A percentile compares a stretch with the other conserved stretches of the same genome.
These are phyloP conservation scores for Centrapalus pauciflorus DNA, from an alignment of 129 eudicot genomes.

Conservation along the genomic window DNA sequence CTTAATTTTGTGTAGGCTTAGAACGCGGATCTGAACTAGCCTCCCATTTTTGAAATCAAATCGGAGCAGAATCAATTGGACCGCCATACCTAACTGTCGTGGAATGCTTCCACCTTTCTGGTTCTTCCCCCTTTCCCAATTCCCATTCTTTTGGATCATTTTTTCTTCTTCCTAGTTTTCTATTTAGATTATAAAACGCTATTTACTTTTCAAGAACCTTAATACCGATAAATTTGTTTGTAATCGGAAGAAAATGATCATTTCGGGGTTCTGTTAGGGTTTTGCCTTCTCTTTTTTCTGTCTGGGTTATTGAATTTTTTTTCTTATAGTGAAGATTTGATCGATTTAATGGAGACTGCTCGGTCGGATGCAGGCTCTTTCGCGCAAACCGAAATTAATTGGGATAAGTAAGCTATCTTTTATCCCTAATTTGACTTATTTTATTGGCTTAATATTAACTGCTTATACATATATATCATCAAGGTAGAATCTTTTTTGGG, in stretches of 20 bases:
- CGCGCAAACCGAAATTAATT: slow-evolving; percentile 81
- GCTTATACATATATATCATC: neutral
- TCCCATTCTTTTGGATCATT: slow-evolving; percentile 3
- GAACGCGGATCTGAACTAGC: no score
- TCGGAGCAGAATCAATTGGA: neutral
- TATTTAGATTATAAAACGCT: neutral
- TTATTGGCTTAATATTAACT: neutral
- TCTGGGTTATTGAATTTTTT: neutral
- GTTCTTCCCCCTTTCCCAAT: slow-evolving; percentile 11
- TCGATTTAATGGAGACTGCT: slow-evolving; percentile 47
- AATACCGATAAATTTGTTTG: slow-evolving; percentile 7
- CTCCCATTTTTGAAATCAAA: no score
- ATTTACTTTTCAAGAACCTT: slow-evolving; percentile 9
- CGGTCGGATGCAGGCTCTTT: slow-evolving; percentile 41
- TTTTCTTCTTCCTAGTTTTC: neutral
- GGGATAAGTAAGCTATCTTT: slow-evolving; percentile 74
- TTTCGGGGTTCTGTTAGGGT: slow-evolving; percentile 19
- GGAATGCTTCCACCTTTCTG: neutral
- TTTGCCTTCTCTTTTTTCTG: neutral
- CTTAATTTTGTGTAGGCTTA: no score
- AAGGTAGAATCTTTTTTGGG: neutral
- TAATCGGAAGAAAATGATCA: neutral
- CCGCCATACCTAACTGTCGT: neutral
- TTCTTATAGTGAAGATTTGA: neutral
- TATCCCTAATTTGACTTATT: neutral